A percentile compares a stretch with the other conserved stretches of the same genome.
phyloP scores from a whole-genome alignment of 139 green algal species.

The Chlamydomonas asymmetrica region DNA sequence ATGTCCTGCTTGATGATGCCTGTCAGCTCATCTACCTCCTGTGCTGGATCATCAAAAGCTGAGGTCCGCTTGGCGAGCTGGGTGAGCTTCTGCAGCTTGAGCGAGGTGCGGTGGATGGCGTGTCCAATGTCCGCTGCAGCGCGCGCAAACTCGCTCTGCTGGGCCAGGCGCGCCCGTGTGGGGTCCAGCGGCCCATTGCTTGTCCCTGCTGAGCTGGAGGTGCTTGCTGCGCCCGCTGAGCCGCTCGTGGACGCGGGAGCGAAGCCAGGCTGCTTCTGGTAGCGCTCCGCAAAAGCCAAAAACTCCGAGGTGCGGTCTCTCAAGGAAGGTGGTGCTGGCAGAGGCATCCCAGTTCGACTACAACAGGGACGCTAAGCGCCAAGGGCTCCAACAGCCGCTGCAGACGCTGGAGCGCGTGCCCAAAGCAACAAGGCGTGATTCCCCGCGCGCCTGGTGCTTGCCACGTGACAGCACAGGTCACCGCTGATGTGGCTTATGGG shows the following conservation, averaged over 20 bases:
- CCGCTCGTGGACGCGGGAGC: slow-evolving; percentile 3
- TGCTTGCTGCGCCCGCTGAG: background rate
- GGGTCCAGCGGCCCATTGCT: background rate
- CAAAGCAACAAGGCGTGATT: too few relatives aligned
- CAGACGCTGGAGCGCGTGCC: too few relatives aligned
- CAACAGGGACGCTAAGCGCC: too few relatives aligned
- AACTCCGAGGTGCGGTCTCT: slow-evolving; percentile 69
- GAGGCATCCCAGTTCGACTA: too few relatives aligned
- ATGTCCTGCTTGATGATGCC: slow-evolving; percentile 92
- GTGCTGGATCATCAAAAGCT: slow-evolving; percentile 95
- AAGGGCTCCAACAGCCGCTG: too few relatives aligned
- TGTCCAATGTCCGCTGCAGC: slow-evolving; percentile 85
- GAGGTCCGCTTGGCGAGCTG: slow-evolving; percentile 94
- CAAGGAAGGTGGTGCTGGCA: slow-evolving; percentile 30
- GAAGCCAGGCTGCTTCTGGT: slow-evolving; percentile 53
- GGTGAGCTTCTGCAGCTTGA: slow-evolving; percentile 90
- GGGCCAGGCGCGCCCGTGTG: slow-evolving; percentile 15
- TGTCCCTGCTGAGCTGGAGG: background rate
- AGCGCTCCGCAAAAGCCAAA: slow-evolving; percentile 43
- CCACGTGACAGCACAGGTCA: too few relatives aligned
- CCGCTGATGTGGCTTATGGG: too few relatives aligned
- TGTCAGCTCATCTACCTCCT: slow-evolving; percentile 93
- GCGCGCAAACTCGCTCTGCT: slow-evolving; percentile 84
- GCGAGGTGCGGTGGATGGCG: slow-evolving; percentile 89
- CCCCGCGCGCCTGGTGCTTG: too few relatives aligned